These are phyloP conservation scores for Pythium grandisporangium DNA, from an alignment of 352 stramenopile species.

Conservation along the genomic window DNA sequence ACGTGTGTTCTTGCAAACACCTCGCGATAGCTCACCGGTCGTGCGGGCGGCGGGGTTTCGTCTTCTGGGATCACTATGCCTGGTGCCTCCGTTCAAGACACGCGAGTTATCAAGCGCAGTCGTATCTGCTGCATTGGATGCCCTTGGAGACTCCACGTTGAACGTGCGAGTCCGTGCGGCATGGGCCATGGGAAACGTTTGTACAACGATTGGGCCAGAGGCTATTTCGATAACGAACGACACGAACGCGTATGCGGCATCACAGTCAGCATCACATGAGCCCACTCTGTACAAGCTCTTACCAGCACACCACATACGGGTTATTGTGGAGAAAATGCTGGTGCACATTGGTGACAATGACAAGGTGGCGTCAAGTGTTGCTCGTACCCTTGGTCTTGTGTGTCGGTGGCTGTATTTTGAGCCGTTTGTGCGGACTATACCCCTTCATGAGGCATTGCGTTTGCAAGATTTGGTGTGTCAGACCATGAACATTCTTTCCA, in stretches of 20 bases:
- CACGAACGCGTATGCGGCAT: too few relatives aligned
- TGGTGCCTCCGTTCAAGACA: slow-evolving; percentile 72
- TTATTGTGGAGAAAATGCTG: slow-evolving; percentile 81
- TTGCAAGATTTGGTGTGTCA: slow-evolving; percentile 54
- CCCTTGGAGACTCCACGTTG: slow-evolving; percentile 61
- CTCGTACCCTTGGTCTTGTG: slow-evolving; percentile 68
- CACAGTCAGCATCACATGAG: background rate
- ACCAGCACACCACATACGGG: slow-evolving; percentile 41
- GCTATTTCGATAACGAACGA: slow-evolving; percentile 16
- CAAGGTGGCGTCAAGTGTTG: slow-evolving; percentile 83
- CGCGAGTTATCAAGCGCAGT: slow-evolving; percentile 53
- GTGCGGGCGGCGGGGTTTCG: slow-evolving; percentile 74
- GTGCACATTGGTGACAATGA: slow-evolving; percentile 81
- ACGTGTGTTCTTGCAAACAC: slow-evolving; percentile 65
- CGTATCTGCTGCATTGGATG: slow-evolving; percentile 49
- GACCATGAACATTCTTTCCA: slow-evolving; percentile 56
- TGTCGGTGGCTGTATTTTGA: slow-evolving; percentile 75
- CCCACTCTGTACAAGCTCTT: slow-evolving; percentile 59
- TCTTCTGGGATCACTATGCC: slow-evolving; percentile 62
- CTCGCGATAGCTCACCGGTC: slow-evolving; percentile 68
- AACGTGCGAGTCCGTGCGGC: slow-evolving; percentile 79
- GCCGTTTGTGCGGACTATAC: slow-evolving; percentile 31
- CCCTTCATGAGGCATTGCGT: slow-evolving; percentile 14
- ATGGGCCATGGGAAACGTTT: slow-evolving; percentile 82
- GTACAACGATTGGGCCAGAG: slow-evolving; percentile 68